Conservation (phyloP, 1,284 basidiomycete species). For the Cryptococcus depauperatus region DNA sequence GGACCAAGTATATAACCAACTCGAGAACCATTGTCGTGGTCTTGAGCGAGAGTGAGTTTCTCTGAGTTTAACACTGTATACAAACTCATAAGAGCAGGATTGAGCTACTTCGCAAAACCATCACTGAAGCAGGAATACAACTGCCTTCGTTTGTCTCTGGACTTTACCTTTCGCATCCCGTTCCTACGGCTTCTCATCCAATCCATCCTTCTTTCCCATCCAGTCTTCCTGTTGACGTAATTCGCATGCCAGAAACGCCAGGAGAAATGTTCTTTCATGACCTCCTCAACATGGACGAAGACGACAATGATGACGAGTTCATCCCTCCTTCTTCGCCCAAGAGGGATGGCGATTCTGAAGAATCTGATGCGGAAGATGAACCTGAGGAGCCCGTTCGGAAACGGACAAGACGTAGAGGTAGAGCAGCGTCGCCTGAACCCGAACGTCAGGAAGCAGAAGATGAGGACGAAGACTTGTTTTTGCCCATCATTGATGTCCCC, state of each 20-base stretch:
- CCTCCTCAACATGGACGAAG: constrained; percentile 24
- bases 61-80: not conserved
- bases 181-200: not conserved
- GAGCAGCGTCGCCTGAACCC: not conserved
- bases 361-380: constrained; percentile 16
- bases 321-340: constrained; percentile 25
- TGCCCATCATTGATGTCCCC: constrained; percentile 16
- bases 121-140: constrained; percentile 14
- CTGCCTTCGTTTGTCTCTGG: constrained; percentile 7
- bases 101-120: constrained; percentile 14
- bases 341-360: constrained; percentile 11
- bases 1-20: constrained; percentile 12
- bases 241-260: constrained; percentile 4
- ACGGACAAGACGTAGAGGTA: not conserved
- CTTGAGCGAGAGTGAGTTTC: constrained; percentile 27
- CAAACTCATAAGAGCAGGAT: constrained; percentile 11
- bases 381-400: constrained; percentile 5
- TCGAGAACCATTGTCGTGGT: constrained; percentile 17
- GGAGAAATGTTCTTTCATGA: constrained; percentile 17
- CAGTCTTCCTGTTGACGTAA: not conserved
- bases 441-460: constrained; percentile 1
- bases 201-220: not conserved
- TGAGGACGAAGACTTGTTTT: constrained; percentile 16
- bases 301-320: constrained; percentile 31
- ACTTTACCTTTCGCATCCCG: not conserved